phyloP scores from a whole-genome alignment of 108 stramenopile species.

The Pseudonitzschia pungens region DNA sequence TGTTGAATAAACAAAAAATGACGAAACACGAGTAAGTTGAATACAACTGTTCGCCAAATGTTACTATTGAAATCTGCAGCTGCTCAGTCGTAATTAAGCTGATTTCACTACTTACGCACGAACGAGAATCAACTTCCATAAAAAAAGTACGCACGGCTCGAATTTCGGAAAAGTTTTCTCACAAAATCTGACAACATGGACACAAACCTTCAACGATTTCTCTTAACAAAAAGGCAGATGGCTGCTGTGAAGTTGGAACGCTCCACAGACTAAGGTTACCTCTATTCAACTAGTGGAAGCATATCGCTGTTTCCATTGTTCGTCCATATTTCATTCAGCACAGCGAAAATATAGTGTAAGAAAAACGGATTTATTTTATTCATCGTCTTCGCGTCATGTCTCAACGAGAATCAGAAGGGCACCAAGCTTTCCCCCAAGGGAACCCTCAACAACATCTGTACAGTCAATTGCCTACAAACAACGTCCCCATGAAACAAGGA shows the following conservation, averaged over 20 bases:
- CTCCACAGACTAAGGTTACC: too few species aligned
- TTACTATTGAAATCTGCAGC: not conserved
- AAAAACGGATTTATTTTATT: not conserved
- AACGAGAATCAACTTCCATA: not conserved
- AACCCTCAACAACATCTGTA: not conserved
- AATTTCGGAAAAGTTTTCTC: conserved; percentile 2
- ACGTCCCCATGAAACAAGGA: not conserved
- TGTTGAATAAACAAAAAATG: not conserved
- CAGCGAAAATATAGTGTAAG: not conserved
- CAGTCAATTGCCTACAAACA: not conserved
- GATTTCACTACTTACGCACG: not conserved
- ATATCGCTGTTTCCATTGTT: not conserved
- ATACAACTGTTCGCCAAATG: not conserved
- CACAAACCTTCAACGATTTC: not conserved
- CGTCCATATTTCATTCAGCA: not conserved
- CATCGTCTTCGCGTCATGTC: not conserved
- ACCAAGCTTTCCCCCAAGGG: not conserved
- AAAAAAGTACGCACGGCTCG: not conserved
- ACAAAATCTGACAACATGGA: not conserved
- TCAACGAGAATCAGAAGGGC: not conserved
- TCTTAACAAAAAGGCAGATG: not conserved
- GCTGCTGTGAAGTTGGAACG: not conserved
- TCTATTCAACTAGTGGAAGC: too few species aligned
- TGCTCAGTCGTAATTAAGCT: conserved; percentile 2
- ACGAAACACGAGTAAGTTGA: not conserved